Evolutionary conservation across 768 basidiomycete species (phyloP), one percentile per base, ranked within the genome.

Genomic region (Boletus reticulatus): DNA sequence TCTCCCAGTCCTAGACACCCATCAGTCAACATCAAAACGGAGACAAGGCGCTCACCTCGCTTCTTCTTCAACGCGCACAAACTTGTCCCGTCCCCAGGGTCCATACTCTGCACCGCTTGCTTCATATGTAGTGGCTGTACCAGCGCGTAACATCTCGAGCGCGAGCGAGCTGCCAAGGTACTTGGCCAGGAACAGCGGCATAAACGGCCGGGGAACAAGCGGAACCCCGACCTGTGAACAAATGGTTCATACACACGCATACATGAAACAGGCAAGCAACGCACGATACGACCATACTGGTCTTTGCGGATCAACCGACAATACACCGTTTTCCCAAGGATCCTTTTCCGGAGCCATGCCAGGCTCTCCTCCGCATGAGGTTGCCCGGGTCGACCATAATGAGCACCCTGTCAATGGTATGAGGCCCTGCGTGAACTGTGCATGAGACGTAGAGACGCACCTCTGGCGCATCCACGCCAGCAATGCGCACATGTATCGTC

Each of bases 391-490:
- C 84, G 82, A 20, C 95, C 95, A 60, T 94, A 96, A 69, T 97
- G 90, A 0, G 85, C 76, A n/a, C 77, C 81, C 91, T 92, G 58
- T 22, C 12, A 9, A 8, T 3, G 24, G 10, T 16, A 34, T 34
- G 34, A 34, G 41, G 19, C 41, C 41, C 19, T 42, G 41, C 5
- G 22, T 10, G 27, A 22, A 17, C 8, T 10, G 24, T 2, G 4
- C 12, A 14, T 34, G 34, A 34, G 11, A 12, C 34, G 13, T 34
- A n/a, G n/a, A 39, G 49, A 31, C 67, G 31, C 61, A 89, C 92
- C 78, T 98, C 95, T 0, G 95, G 95, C 1, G 95, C 95, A 67
- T 98, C 95, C 6, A 94, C 84, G 0, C 92, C 95, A 14, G 91
- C 91, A 29, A 98, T 83, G 14, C 95, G 84, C 29, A 98, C 84